Base-by-base conservation (phyloP, 1,139 yeast species). In the Blastobotrys aristatus region DNA sequence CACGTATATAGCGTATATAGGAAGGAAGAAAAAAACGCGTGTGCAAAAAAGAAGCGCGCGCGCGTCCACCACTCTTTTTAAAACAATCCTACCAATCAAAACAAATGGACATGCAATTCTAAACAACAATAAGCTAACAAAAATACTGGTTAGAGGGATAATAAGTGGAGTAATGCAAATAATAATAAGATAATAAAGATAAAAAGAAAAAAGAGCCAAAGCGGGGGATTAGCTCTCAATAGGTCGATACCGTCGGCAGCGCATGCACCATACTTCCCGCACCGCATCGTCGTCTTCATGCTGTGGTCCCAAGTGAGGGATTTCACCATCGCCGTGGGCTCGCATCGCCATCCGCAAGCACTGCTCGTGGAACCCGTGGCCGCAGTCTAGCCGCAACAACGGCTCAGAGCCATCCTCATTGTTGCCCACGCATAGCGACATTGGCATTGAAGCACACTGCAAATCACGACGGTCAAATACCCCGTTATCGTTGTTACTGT, bases 361-460 rank as follows among this genome's bases (percentile, higher is more conserved):
- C 24, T 56, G 56, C 34, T 55, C 57, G 45, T 62, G 66, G 48
- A 53, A 62, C 4, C 59, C 60, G 46, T 62, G 66, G 17, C 64
- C 63, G 39, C 66, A 62, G 2, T 50, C 53, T 13, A 62, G 51
- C 29, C 60, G 50, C 14, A 61, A 37, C 32, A 57, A 36, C 22
- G 21, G 36, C 16, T 47, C 48, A 13, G 44, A 40, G 33, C 35
- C 46, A 31, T 40, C 24, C 22, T 39, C 42, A 4, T 10, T 17
- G 8, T 17, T 29, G 29, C 45, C 48, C 14, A 57, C 56, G 44
- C 64, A 61, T 36, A 60, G 46, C 3, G 61, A 58, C 20, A 60
- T 33, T 3, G 60, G 54, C 3, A 57, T 49, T 13, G 60, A 55
- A 2, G 61, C 62, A 43, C 64, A 61, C 43, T 54, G 60, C 24